phyloP scores from a whole-genome alignment of 495 filamentous ascomycete genomes.

The Cudoniella acicularis region DNA sequence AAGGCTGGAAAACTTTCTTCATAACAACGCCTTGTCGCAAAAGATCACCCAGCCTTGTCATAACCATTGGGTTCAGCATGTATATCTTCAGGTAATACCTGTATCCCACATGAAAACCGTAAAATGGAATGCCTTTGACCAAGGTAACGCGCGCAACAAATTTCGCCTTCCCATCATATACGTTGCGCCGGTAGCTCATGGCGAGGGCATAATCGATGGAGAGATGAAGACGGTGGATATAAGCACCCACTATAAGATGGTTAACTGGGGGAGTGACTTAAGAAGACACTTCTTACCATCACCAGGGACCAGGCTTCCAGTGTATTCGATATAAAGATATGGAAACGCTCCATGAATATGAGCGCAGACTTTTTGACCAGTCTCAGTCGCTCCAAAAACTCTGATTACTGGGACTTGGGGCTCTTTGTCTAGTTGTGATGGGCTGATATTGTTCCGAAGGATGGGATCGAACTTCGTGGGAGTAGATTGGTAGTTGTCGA shows the following conservation, averaged over 20 bases:
- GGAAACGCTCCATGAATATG: constrained; percentile 96
- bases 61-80: constrained; percentile 77
- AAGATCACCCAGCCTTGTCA: constrained; percentile 78
- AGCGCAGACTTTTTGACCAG: constrained; percentile 92
- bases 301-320: constrained; percentile 59
- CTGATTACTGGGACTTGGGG: constrained; percentile 83
- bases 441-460: constrained; percentile 54
- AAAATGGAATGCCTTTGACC: constrained; percentile 92
- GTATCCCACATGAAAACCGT: constrained; percentile 91
- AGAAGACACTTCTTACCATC: constrained; percentile 47
- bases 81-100: constrained; percentile 91
- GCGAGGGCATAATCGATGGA: constrained; percentile 85
- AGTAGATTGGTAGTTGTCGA: constrained; percentile 83
- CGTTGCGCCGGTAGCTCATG: constrained; percentile 73
- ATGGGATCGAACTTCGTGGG: constrained; percentile 80
- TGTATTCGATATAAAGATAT: constrained; percentile 89
- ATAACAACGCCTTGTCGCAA: constrained; percentile 82
- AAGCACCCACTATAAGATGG: constrained; percentile 54
- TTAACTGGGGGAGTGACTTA: not conserved
- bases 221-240: constrained; percentile 67
- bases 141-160: constrained; percentile 89
- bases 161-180: constrained; percentile 57
- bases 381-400: constrained; percentile 90
- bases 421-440: constrained; percentile 48
- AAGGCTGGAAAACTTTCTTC: constrained; percentile 79